Evolutionary conservation across 345 rosid species (phyloP), one percentile per base, ranked within the genome.

Genomic region (Brassica rapa): DNA sequence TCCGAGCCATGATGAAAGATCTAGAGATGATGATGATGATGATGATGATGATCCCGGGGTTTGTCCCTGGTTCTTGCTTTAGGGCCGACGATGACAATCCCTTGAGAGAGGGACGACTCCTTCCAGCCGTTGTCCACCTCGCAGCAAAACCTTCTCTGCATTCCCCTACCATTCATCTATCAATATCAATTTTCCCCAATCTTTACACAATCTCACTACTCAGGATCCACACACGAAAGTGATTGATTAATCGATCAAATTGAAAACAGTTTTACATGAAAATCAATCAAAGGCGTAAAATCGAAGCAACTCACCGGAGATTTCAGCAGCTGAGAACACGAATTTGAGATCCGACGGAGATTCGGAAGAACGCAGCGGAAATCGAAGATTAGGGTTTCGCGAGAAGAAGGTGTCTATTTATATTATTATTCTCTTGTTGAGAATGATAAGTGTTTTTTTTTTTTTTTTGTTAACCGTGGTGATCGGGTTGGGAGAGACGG

Each of bases 11-110:
- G 27, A 63, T 30, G 21, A 49, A 87, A 74, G 15, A 49, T 57
- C 4, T 33, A 33, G 37, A 41, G 46, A 37, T 33, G 37, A 33
- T 71, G 82, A 80, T 27, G 19, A 19, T 19, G n/a, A n/a, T n/a
- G n/a, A n/a, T n/a, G 77, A 86, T 68, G 77, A 86, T 72, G 76
- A 70, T 66, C 57, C 87, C 86, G 77, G 72, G 88, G 86, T 87
- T 95, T 95, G 59, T 89, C 89, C 8, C 98, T 92, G 0, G 95
- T 85, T 82, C 97, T 89, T 82, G 95, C 99, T 89, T 89, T 92
- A 66, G 98, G 95, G 4, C 85, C 86, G 15, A 91, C 89, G 78
- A 91, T 43, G 33, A 91, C 95, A 77, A 90, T 89, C 70, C 97
- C 95, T 79, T 86, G 83, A 90, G 86, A 82, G 88, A 89, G 92